A percentile compares a stretch with the other conserved stretches of the same genome.
Conservation (phyloP, 129 eudicot species). For the Artemisia argyi region DNA sequence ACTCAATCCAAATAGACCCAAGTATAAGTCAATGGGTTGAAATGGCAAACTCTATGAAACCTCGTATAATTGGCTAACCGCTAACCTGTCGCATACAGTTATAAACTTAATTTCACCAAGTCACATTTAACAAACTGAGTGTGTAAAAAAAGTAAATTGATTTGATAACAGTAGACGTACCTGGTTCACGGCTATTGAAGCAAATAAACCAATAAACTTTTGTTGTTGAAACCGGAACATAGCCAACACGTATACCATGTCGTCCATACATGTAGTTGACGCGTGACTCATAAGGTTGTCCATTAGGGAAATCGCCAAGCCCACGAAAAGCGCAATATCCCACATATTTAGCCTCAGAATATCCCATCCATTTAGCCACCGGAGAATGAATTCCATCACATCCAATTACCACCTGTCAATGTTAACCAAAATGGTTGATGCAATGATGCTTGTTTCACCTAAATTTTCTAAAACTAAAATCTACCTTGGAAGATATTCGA, state of each 20-base stretch:
- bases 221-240: slow-evolving; percentile 80
- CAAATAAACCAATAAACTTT: slow-evolving; percentile 93
- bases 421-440: slow-evolving; percentile 12
- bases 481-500: slow-evolving; percentile 70
- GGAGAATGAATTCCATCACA: slow-evolving; percentile 92
- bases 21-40: background rate
- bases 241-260: slow-evolving; percentile 77
- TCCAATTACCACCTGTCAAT: slow-evolving; percentile 72
- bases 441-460: background rate
- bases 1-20: background rate
- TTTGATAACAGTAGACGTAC: slow-evolving; percentile 28
- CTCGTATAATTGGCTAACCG: background rate
- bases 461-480: background rate
- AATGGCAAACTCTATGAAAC: background rate
- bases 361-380: slow-evolving; percentile 94
- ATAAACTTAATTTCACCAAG: too few relatives aligned
- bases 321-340: slow-evolving; percentile 95
- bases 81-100: background rate
- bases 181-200: slow-evolving; percentile 83
- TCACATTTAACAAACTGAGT: too few relatives aligned
- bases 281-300: slow-evolving; percentile 69
- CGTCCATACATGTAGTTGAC: slow-evolving; percentile 80
- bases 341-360: slow-evolving; percentile 66
- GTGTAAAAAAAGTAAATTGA: background rate
- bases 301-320: slow-evolving; percentile 68